These are phyloP conservation scores for Ajuga reptans DNA, from an alignment of 305 asterid genomes.

Conservation along the genomic window DNA sequence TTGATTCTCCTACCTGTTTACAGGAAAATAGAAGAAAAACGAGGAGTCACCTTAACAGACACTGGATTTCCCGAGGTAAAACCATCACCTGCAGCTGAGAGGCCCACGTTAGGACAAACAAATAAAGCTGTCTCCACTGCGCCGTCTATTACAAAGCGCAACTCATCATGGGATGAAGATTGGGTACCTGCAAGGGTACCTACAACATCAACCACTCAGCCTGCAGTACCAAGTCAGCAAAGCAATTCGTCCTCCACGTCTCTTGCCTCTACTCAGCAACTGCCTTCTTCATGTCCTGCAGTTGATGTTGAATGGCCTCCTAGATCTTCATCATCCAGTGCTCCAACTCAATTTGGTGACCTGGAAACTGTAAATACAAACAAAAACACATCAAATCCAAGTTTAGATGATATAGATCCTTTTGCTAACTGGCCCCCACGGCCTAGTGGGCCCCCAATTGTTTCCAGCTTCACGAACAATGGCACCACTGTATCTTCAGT, in stretches of 20 bases:
- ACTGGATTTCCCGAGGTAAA: constrained; percentile 51
- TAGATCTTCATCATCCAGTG: constrained; percentile 35
- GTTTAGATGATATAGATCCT: constrained; percentile 74
- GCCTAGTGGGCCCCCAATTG: constrained; percentile 41
- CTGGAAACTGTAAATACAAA: constrained; percentile 34
- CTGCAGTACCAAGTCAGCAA: constrained; percentile 40
- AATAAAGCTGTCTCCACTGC: constrained; percentile 35
- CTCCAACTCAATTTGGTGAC: constrained; percentile 33
- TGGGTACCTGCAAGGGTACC: constrained; percentile 69
- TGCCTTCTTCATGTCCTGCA: constrained; percentile 65
- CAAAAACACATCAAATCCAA: constrained; percentile 35
- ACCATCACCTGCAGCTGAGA: constrained; percentile 36
- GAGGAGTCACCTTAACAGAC: constrained; percentile 76
- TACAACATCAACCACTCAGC: constrained; percentile 41
- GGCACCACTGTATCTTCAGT: constrained; percentile 33
- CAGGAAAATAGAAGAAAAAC: constrained; percentile 93
- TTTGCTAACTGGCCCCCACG: constrained; percentile 95
- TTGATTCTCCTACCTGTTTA: constrained; percentile 8
- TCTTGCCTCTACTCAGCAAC: constrained; percentile 44
- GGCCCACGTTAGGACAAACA: constrained; percentile 41
- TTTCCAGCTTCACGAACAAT: constrained; percentile 41
- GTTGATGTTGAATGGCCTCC: constrained; percentile 99
- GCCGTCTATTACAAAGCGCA: constrained; percentile 44
- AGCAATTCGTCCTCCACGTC: constrained; percentile 35
- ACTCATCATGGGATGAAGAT: constrained; percentile 91